phyloP scores from a whole-genome alignment of 345 rosid species.

The Salix viminalis region DNA sequence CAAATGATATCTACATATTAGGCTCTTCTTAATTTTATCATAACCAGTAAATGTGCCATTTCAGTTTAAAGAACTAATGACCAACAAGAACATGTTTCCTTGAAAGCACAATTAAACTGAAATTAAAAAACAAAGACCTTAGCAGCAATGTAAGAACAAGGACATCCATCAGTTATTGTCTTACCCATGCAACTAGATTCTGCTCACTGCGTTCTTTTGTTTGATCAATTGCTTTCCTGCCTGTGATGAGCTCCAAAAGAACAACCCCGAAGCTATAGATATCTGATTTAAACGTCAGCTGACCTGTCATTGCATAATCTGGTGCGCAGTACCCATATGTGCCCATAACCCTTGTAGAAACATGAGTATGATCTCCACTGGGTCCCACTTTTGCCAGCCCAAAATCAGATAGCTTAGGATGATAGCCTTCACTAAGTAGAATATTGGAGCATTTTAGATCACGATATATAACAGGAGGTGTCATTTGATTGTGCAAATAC shows the following conservation, averaged over 20 bases:
- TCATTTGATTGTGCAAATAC: slow-evolving; percentile 38
- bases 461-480: slow-evolving; percentile 41
- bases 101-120: not conserved
- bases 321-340: slow-evolving; percentile 55
- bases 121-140: not conserved
- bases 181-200: slow-evolving; percentile 46
- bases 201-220: slow-evolving; percentile 31
- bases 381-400: slow-evolving; percentile 49
- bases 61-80: not conserved
- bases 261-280: slow-evolving; percentile 48
- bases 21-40: not conserved
- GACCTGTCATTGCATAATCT: slow-evolving; percentile 48
- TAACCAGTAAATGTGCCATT: not conserved
- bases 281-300: slow-evolving; percentile 44
- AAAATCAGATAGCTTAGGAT: slow-evolving; percentile 45
- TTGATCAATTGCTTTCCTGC: slow-evolving; percentile 45
- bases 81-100: not conserved
- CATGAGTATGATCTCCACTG: slow-evolving; percentile 44
- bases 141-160: not conserved
- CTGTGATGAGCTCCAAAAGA: slow-evolving; percentile 44
- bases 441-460: slow-evolving; percentile 46
- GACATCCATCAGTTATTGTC: not conserved
- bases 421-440: slow-evolving; percentile 34
- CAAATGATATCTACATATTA: not conserved
- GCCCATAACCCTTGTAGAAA: slow-evolving; percentile 53